Evolutionary conservation across 805 yeast genomes (phyloP), one percentile per base, ranked within the genome.

Genomic region (Cyberlindnera mississippiensis): DNA sequence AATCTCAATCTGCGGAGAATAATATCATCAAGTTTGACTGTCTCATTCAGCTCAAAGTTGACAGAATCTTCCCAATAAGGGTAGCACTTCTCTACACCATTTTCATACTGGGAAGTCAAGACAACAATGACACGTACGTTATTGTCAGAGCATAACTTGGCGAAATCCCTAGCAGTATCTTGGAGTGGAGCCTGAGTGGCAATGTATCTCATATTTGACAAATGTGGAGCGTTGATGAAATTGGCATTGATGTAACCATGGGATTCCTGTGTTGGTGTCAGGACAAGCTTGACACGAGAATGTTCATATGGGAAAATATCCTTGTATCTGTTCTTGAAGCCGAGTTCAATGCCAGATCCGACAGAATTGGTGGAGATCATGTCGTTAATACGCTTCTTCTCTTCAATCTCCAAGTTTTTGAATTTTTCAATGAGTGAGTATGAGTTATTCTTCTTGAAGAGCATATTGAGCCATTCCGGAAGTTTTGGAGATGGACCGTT

Each of bases 131-230:
- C 59, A 6, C 85, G 81, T 11, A 80, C 74, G 15, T 70, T 61
- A 50, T 85, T 76, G 43, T 82, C 80, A 32, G 77, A 66, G 13
- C 85, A 72, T 65, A 89, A 78, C 42, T 82, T 83, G 83, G 95
- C 89, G 55, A 91, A 90, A 60, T 91, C 96, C 16, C 78, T 80
- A 19, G 82, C 72, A 0, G 98, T 91, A 29, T 73, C 72, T 2
- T 59, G 60, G 45, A 85, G 62, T 3, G 99, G 99, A 2, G 96
- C 99, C 61, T 91, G 96, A 1, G 95, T 76, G 0, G 96, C 96
- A 53, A 90, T 85, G 56, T 82, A 85, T 31, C 73, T 71, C 30
- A 63, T 45, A 5, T 53, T 37, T 2, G 51, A 39, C 7, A 50
- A 19, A 2, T 43, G 42, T 20, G 59, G 56, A 19, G 59, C 53